Percentiles rank a stretch among this genome's conserved stretches.
These are phyloP conservation scores for Verticillium tricorpus DNA, from an alignment of 2,329 filamentous ascomycete genomes.

Conservation along the genomic window DNA sequence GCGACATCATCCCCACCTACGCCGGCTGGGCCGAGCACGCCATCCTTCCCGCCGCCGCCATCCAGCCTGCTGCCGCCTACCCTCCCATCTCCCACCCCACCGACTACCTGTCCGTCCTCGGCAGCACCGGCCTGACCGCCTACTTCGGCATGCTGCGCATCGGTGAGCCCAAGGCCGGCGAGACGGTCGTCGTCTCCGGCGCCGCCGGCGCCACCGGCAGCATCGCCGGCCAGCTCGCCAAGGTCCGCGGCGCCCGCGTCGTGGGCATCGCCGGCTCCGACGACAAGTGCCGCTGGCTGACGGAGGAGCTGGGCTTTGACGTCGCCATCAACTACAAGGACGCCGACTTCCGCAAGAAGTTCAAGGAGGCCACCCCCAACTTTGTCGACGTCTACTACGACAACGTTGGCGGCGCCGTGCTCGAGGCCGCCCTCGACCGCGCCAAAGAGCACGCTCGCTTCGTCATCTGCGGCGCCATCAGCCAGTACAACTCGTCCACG, in stretches of 20 bases:
- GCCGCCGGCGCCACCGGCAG: slow-evolving; percentile 76
- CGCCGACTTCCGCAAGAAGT: slow-evolving; percentile 52
- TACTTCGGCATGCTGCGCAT: slow-evolving; percentile 71
- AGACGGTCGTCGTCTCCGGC: slow-evolving; percentile 73
- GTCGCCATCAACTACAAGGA: slow-evolving; percentile 67
- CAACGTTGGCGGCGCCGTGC: slow-evolving; percentile 68
- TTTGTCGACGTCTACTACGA: slow-evolving; percentile 70
- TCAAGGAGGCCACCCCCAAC: slow-evolving; percentile 53
- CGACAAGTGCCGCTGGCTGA: slow-evolving; percentile 65
- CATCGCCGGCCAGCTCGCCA: slow-evolving; percentile 74
- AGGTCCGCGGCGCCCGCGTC: slow-evolving; percentile 60
- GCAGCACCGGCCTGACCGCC: slow-evolving; percentile 68
- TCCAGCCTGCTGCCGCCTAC: slow-evolving; percentile 34
- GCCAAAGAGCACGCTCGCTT: slow-evolving; percentile 61
- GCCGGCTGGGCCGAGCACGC: slow-evolving; percentile 65
- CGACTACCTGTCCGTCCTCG: slow-evolving; percentile 58
- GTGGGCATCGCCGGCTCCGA: slow-evolving; percentile 62
- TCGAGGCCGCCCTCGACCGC: slow-evolving; percentile 60
- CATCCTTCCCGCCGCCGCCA: slow-evolving; percentile 48
- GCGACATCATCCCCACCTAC: slow-evolving; percentile 51
- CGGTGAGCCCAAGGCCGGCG: slow-evolving; percentile 61
- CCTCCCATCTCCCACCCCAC: slow-evolving; percentile 40
- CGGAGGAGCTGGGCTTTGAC: slow-evolving; percentile 61
- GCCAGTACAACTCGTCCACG: slow-evolving; percentile 58
- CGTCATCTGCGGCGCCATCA: slow-evolving; percentile 68